Evolutionary conservation across 495 filamentous ascomycete species (phyloP), one percentile per base, ranked within the genome.

Genomic region (Penicilliopsis zonata): DNA sequence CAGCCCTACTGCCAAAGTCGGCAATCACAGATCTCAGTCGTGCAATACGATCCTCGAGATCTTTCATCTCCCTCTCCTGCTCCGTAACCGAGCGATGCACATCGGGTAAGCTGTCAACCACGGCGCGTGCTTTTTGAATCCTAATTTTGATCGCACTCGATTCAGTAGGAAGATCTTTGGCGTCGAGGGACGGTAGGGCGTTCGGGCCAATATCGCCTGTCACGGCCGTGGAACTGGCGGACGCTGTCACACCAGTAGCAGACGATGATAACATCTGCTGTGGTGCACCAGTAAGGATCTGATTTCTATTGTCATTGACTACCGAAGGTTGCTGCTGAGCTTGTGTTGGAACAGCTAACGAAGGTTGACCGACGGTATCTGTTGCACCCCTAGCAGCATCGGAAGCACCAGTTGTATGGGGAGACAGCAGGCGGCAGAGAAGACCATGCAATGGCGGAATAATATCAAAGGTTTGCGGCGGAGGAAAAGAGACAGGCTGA

Each of bases 381-480:
- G 43, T 29, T 25, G 38, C 33, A 13, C 48, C 43, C 15, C 39
- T 43, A 18, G 34, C 24, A 12, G 28, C 42, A 38, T 38, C 37
- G 21, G 44, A 30, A 3, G 40, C 23, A 12, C 13, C 13, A 22
- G 33, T 49, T 13, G 35, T 25, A 13, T 52, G 42, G 2, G 42
- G 49, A 14, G 63, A 55, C 35, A 81, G 71, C 20, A 94, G 72
- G 24, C 78, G 81, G 35, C 75, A 63, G 28, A 95, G 70, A 42
- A 94, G 72, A 8, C 74, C 67, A 50, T 82, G 74, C 29, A 95
- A 69, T 30, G 84, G 71, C 31, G 90, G 86, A 30, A 95, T 67
- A 38, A 84, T 75, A 65, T 94, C 87, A 54, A 94, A 78, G 13
- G 75, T 75, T 37, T 69, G 57, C 4, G 72, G 69, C 30, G 67